Evolutionary conservation across 768 basidiomycete species (phyloP).

Genomic region (Xanthoconium stramineum): DNA sequence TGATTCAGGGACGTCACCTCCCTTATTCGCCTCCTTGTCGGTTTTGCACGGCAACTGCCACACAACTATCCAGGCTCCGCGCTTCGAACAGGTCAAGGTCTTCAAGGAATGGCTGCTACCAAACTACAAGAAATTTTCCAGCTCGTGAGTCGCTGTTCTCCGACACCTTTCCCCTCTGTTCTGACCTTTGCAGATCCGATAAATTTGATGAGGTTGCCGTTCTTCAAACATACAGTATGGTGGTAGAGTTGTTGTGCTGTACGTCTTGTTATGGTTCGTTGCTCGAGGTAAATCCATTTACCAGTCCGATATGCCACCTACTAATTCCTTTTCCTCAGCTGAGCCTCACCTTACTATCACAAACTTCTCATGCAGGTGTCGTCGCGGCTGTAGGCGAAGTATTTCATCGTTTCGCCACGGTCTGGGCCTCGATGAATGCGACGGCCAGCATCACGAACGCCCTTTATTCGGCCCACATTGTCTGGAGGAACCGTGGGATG

Average conservation of each 20-base stretch:
- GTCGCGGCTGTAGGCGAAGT: too few species aligned
- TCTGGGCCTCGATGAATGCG: too few species aligned
- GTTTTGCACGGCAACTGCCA: slow-evolving; percentile 43
- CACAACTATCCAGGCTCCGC: slow-evolving; percentile 50
- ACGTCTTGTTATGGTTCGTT: slow-evolving; percentile 65
- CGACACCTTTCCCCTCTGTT: neutral
- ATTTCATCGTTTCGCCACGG: too few species aligned
- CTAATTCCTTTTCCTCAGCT: too few species aligned
- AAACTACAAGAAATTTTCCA: slow-evolving; percentile 51
- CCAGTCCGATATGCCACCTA: slow-evolving; percentile 1
- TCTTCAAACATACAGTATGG: slow-evolving; percentile 54
- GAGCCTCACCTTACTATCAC: too few species aligned
- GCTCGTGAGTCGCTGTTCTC: slow-evolving; percentile 39
- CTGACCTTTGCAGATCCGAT: slow-evolving; percentile 23
- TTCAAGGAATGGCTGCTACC: slow-evolving; percentile 77
- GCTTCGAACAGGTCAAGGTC: slow-evolving; percentile 72
- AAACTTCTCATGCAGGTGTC: too few species aligned
- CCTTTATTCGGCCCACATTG: too few species aligned
- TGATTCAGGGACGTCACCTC: slow-evolving; percentile 31
- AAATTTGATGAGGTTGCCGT: slow-evolving; percentile 34
- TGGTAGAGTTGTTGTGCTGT: slow-evolving; percentile 57
- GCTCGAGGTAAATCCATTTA: slow-evolving; percentile 50
- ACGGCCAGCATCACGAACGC: too few species aligned
- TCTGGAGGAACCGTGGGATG: too few species aligned
- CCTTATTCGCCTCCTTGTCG: slow-evolving; percentile 34